Evolutionary conservation across 805 yeast genomes (phyloP).

Genomic region (Dipodascus albidus): DNA sequence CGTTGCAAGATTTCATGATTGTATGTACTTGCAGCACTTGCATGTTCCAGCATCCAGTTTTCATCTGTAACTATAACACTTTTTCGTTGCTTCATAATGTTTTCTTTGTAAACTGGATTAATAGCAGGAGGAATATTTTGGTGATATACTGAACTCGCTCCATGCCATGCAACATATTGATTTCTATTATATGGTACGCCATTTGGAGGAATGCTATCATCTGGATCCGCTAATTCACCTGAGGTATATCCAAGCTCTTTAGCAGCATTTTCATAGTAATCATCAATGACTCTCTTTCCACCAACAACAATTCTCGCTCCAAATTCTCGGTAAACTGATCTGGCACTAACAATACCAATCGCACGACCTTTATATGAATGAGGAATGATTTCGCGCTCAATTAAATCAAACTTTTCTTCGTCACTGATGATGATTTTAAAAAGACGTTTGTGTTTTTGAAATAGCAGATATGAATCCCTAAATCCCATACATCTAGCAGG

Average conservation of each 20-base stretch:
- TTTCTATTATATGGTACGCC: conserved; percentile 35
- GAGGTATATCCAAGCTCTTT: conserved; percentile 47
- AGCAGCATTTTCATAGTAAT: conserved; percentile 64
- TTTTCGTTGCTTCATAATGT: conserved; percentile 16
- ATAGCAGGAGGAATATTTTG: conserved; percentile 21
- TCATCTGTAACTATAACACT: conserved; percentile 23
- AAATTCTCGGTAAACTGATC: conserved; percentile 81
- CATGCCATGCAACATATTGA: conserved; percentile 46
- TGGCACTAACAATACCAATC: conserved; percentile 82
- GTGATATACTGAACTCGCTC: conserved; percentile 34
- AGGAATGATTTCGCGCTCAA: conserved; percentile 72
- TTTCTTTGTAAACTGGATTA: conserved; percentile 16
- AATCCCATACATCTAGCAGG: conserved; percentile 94
- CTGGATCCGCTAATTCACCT: conserved; percentile 64
- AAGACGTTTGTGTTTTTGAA: conserved; percentile 72
- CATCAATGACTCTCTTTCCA: conserved; percentile 76
- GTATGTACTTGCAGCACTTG: conserved; percentile 61
- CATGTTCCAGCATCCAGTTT: conserved; percentile 35
- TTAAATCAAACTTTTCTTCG: conserved; percentile 72
- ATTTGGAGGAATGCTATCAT: conserved; percentile 34
- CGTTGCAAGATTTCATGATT: conserved; percentile 53
- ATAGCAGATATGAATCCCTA: conserved; percentile 79
- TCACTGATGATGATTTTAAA: conserved; percentile 64
- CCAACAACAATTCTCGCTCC: conserved; percentile 75
- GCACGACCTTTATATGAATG: conserved; percentile 84